Percentiles rank a stretch among this genome's conserved stretches.
Conservation (phyloP, 75 land plant genomes). For the Larix kaempferi region DNA sequence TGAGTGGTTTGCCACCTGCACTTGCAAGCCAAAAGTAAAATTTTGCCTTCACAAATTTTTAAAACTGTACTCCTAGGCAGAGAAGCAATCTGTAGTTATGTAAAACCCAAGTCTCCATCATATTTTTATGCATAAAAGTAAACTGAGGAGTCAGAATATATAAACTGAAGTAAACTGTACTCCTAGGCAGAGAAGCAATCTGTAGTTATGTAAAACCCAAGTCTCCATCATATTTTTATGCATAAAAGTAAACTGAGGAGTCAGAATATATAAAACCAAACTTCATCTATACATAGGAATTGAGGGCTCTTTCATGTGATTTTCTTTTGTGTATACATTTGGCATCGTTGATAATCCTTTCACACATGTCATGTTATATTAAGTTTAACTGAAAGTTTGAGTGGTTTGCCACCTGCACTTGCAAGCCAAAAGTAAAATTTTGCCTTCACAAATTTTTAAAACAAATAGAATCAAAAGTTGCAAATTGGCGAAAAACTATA, state of each 20-base stretch:
- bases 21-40: too few species aligned
- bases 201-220: not conserved
- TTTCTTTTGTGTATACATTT: not conserved
- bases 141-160: not conserved
- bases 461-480: too few species aligned
- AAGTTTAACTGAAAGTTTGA: too few species aligned
- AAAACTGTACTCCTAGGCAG: not conserved
- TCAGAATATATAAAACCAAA: not conserved
- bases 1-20: too few species aligned
- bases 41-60: too few species aligned
- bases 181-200: not conserved
- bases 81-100: not conserved
- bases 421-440: too few species aligned
- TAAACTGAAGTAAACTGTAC: not conserved
- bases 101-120: not conserved
- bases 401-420: too few species aligned
- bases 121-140: not conserved
- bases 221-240: not conserved
- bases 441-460: too few species aligned
- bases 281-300: not conserved
- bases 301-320: not conserved
- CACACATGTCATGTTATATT: too few species aligned
- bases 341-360: too few species aligned
- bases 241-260: not conserved
- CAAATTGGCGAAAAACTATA: too few species aligned